Percentiles rank a stretch among this genome's conserved stretches.
phyloP scores from a whole-genome alignment of 2,329 filamentous ascomycete species.

The Fusarium nematophilum region DNA sequence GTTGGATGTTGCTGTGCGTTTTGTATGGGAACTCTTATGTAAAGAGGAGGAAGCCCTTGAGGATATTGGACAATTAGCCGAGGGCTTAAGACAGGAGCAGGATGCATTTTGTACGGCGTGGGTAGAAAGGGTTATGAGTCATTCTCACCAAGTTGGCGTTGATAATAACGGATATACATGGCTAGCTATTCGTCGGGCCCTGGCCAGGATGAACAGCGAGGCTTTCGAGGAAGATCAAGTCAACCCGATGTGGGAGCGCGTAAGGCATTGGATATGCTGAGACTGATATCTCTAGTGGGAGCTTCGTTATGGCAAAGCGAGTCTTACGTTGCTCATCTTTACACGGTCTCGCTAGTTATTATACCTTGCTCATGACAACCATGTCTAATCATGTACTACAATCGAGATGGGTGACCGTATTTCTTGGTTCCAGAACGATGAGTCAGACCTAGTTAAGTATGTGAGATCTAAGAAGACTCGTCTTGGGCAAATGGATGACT shows the following conservation, averaged over 20 bases:
- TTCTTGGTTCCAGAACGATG: no score
- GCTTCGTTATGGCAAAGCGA: no score
- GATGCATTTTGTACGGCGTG: background rate
- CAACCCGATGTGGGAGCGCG: background rate
- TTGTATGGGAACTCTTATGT: slow-evolving; percentile 1
- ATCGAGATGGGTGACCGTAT: no score
- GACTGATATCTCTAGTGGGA: no score
- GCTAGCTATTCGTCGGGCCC: background rate
- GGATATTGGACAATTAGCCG: background rate
- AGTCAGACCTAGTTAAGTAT: no score
- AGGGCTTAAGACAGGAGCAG: background rate
- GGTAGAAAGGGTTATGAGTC: slow-evolving; percentile 1
- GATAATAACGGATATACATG: slow-evolving; percentile 4
- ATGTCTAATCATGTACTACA: no score
- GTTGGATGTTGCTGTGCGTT: slow-evolving; percentile 1
- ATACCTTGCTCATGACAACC: no score
- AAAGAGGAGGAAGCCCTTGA: slow-evolving; percentile 1
- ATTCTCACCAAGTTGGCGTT: background rate
- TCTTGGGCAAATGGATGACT: no score
- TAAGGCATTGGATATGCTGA: background rate
- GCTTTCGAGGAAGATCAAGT: slow-evolving; percentile 8
- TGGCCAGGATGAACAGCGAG: slow-evolving; percentile 3
- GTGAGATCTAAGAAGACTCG: no score
- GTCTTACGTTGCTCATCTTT: no score
- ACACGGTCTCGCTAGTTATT: no score